Evolutionary conservation across 2,329 filamentous ascomycete species (phyloP), one percentile per base, ranked within the genome.

Genomic region (Diplodia seriata): DNA sequence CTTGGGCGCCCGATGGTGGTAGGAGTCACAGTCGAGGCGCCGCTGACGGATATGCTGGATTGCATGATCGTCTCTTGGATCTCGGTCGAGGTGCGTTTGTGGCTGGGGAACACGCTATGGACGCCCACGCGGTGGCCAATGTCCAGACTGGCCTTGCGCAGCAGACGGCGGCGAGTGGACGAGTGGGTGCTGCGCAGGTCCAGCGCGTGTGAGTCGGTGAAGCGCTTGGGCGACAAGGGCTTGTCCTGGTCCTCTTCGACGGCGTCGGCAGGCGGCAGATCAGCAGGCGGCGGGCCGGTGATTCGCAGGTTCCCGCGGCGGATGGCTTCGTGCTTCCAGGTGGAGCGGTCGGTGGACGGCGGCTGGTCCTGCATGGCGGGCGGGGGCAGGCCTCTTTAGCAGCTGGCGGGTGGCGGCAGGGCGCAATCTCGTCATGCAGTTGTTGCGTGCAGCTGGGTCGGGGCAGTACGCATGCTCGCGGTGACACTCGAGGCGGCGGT

Each of bases 281-380:
- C 57, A 40, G 57, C 40, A 18, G 77, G 78, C 63, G 79, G 74
- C 11, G 78, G 78, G 7, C 77, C 76, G 63, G 76, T 78, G 61
- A 80, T 79, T 68, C 79, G 78, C 50, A 80, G 70, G 64, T 78
- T 71, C 2, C 78, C 78, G 63, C 75, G 75, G 14, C 78, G 74
- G 53, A 80, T 80, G 2, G 78, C 78, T 66, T 78, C 78, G 0
- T 76, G 76, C 71, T 79, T 80, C 77, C 76, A 79, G 70, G 75
- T 78, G 8, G 77, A 76, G 29, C 77, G 75, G 67, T 75, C 47
- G 40, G 31, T 23, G 65, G 54, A 31, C 20, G n/a, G 23, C 18
- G 51, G 12, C 8, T 49, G 63, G 63, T 66, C 63, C 57, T 50
- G 57, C 77, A 79, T 79, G 72, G 71, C 70, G 68, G 71, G 69